Conservation (phyloP, 208 protist genomes). For the Trichomonas vaginalis region DNA sequence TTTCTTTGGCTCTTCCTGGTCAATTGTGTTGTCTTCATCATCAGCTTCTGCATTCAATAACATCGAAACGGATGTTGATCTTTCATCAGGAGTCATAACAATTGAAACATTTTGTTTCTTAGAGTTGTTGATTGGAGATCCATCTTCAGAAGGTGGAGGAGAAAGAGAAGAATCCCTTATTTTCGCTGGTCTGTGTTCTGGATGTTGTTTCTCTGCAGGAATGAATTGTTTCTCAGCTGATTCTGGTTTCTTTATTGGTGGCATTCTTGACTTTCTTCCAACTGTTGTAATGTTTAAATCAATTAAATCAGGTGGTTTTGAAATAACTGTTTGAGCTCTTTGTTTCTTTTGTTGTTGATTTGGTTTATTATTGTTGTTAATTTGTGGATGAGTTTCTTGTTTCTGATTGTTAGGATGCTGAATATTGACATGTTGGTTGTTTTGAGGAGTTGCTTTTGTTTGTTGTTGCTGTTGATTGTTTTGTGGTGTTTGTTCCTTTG, state of each 20-base stretch:
- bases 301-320: neutral
- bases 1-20: neutral
- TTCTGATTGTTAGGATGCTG: too few relatives aligned
- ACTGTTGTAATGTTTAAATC: neutral
- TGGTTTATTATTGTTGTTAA: neutral
- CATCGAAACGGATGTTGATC: neutral
- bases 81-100: neutral
- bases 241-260: neutral
- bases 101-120: neutral
- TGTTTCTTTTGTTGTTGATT: neutral
- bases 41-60: neutral
- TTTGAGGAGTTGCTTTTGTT: too few relatives aligned
- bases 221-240: neutral
- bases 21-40: neutral
- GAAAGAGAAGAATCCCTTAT: neutral
- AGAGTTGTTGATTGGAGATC: neutral
- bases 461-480: too few relatives aligned
- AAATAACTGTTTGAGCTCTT: neutral
- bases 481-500: too few relatives aligned
- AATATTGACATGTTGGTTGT: too few relatives aligned
- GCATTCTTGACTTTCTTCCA: neutral
- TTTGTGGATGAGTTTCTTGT: too few relatives aligned
- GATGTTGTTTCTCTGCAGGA: neutral
- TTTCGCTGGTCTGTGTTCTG: neutral
- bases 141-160: neutral